These are phyloP conservation scores for Aciculoconidium aculeatum DNA, from an alignment of 805 yeast genomes.

Conservation along the genomic window DNA sequence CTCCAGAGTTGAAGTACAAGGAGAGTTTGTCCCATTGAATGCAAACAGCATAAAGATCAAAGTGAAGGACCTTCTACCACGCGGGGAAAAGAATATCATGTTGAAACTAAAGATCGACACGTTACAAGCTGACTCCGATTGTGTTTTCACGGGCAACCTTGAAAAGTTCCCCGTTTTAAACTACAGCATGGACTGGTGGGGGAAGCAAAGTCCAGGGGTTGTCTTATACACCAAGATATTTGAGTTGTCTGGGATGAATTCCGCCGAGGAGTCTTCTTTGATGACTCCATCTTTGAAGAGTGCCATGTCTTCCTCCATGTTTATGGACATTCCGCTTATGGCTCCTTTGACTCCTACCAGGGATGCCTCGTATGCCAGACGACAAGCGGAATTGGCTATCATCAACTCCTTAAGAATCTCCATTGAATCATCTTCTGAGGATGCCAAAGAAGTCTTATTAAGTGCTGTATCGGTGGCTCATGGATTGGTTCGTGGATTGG, in stretches of 20 bases:
- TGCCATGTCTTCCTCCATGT: conserved; percentile 2
- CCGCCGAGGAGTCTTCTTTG: conserved; percentile 2
- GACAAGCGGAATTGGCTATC: conserved; percentile 30
- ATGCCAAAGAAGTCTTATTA: conserved; percentile 6
- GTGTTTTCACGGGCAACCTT: conserved; percentile 1
- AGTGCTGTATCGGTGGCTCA: conserved; percentile 9
- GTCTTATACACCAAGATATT: conserved; percentile 3
- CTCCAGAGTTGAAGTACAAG: conserved; percentile 19
- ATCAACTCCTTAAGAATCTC: conserved; percentile 12
- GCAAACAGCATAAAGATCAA: conserved; percentile 7
- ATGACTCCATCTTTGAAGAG: conserved; percentile 1
- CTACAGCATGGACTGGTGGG: conserved; percentile 9
- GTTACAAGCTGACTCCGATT: conserved; percentile 1
- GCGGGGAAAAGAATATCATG: conserved; percentile 12
- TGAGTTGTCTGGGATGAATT: conserved; percentile 2
- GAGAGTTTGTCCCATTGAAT: conserved; percentile 12
- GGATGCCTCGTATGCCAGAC: conserved; percentile 28
- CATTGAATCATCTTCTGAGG: background rate
- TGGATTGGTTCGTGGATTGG: conserved; percentile 8
- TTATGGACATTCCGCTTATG: conserved; percentile 19
- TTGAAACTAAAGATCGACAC: conserved; percentile 10
- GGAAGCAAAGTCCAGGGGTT: conserved; percentile 2
- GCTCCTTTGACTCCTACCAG: conserved; percentile 29
- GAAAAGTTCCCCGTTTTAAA: conserved; percentile 7
- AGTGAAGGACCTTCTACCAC: conserved; percentile 12